phyloP scores from a whole-genome alignment of 805 yeast genomes.

The Wickerhamiella lipophila region DNA sequence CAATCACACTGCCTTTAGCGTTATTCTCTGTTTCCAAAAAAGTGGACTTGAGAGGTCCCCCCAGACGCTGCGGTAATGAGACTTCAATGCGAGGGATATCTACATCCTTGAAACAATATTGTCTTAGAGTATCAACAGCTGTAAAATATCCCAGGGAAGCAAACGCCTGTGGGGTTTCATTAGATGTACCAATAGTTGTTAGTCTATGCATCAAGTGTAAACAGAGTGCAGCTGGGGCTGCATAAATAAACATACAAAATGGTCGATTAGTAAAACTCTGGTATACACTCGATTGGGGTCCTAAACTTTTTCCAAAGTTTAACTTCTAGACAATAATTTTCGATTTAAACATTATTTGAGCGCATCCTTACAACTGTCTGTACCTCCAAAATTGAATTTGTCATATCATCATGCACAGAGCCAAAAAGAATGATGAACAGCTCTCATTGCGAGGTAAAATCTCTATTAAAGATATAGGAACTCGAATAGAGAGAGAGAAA shows the following conservation, averaged over 20 bases:
- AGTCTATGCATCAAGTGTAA: slow-evolving; percentile 7
- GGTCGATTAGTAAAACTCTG: not conserved
- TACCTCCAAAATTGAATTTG: not conserved
- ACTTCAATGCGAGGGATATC: slow-evolving; percentile 18
- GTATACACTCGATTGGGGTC: not conserved
- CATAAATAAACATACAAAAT: not conserved
- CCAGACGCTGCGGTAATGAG: slow-evolving; percentile 21
- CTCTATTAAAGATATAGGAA: slow-evolving; percentile 55
- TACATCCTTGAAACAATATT: slow-evolving; percentile 23
- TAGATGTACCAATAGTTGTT: slow-evolving; percentile 19
- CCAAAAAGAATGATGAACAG: not conserved
- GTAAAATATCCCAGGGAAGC: slow-evolving; percentile 24
- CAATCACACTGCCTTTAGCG: slow-evolving; percentile 10
- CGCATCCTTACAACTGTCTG: too few species aligned
- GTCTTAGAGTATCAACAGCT: slow-evolving; percentile 17
- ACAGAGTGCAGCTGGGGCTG: slow-evolving; percentile 1
- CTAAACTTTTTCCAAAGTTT: not conserved
- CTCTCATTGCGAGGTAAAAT: slow-evolving; percentile 55
- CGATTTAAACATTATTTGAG: too few species aligned
- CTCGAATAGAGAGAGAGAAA: slow-evolving; percentile 27
- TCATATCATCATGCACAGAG: not conserved
- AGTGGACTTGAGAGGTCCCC: slow-evolving; percentile 22
- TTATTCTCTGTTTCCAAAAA: slow-evolving; percentile 25
- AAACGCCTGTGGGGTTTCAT: slow-evolving; percentile 21
- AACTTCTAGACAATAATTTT: too few species aligned